A percentile compares a stretch with the other conserved stretches of the same genome.
Conservation (phyloP, 345 rosid species). For the Lepidium sativum region DNA sequence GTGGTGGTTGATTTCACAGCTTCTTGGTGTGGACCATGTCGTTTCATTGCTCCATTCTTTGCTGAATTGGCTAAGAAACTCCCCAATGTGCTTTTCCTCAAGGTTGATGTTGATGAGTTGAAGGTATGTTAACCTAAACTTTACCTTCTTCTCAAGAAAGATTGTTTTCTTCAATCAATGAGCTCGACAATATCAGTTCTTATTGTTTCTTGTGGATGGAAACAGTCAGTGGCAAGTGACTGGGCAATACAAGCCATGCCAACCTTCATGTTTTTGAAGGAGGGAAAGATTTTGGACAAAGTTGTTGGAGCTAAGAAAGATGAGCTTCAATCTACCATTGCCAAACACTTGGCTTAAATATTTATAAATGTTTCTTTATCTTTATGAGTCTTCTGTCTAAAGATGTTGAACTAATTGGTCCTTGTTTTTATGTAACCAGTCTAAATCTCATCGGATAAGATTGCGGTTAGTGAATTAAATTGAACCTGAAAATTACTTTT, state of each 20-base stretch:
- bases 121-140: conserved; percentile 32
- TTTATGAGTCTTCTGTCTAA: neutral
- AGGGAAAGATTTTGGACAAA: conserved; percentile 61
- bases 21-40: conserved; percentile 81
- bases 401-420: neutral
- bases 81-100: conserved; percentile 46
- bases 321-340: conserved; percentile 50
- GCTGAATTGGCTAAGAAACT: conserved; percentile 63
- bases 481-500: neutral
- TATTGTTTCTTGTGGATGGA: neutral
- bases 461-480: neutral
- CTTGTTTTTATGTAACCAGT: neutral
- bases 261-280: conserved; percentile 65
- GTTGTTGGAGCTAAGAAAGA: conserved; percentile 78
- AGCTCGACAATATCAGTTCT: neutral
- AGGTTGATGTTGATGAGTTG: conserved; percentile 73
- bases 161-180: neutral
- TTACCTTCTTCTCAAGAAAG: neutral
- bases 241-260: conserved; percentile 79
- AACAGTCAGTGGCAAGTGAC: conserved; percentile 54
- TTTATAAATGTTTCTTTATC: neutral
- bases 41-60: conserved; percentile 57
- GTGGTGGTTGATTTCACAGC: conserved; percentile 81
- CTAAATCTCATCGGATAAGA: neutral
- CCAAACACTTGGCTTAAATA: conserved; percentile 40